Base-by-base conservation (phyloP, 495 filamentous ascomycete genomes). In the Friedmanniomyces simplex region DNA sequence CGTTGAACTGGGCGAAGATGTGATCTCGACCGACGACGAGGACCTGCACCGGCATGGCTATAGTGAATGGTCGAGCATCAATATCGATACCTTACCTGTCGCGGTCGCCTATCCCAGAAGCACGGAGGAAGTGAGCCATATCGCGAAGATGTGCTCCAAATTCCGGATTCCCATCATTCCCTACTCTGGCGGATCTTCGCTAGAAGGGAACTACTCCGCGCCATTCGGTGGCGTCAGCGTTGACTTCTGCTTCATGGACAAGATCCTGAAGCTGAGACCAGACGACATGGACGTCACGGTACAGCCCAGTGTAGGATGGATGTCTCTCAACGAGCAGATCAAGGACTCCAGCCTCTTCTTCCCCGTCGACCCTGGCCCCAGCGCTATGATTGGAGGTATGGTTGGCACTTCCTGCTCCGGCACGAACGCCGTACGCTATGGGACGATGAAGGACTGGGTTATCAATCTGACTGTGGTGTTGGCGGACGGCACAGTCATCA, bases 261-360 rank as follows among this genome's bases (percentile, higher is more conserved):
- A 84, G 60, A 85, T 95, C 30, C 39, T 95, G 28, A 74, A 82
- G 42, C 75, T 95, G 48, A 85, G 95, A 68, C 81, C 86, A 52
- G 84, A 85, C 5, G 91, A 96, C 69, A 86, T 96, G 85, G 91
- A 96, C 65, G 75, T 95, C 57, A 85, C 93, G 6, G 90, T 96
- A 10, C 91, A 96, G 65, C 91, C 91, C 1, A 83, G 82, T 11
- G 86, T 96, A 39, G 82, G 84, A n/a, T 96, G 89, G 89, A 89
- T 91, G 82, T 79, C 85, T 45, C 71, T 96, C 48, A 96, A 95
- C 66, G 81, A 86, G 57, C 72, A 87, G 64, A 79, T 96, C 54
- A 83, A 83, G 67, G 74, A 78, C 43, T 81, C 76, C 20, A 88
- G 87, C 1, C 80, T 96, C 14, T 95, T 96, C 73, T 94, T 96